Conservation (phyloP, 2,329 filamentous ascomycete species). For the Talaromyces verruculosus region DNA sequence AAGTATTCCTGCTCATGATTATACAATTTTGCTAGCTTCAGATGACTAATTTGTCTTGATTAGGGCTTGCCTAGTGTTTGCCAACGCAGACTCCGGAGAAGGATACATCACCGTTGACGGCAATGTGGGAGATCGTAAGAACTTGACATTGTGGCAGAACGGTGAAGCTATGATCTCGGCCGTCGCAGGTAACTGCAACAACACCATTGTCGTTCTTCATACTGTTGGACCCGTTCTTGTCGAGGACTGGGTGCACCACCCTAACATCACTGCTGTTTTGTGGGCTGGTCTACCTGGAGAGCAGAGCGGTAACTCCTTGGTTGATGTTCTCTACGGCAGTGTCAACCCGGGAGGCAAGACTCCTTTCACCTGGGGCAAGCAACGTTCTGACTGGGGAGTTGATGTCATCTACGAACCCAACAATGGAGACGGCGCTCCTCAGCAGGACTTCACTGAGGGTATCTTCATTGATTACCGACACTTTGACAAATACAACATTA, state of each 20-base stretch:
- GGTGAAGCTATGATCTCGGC: conserved; percentile 80
- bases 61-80: conserved; percentile 72
- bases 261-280: conserved; percentile 72
- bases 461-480: conserved; percentile 58
- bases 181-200: conserved; percentile 73
- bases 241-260: conserved; percentile 59
- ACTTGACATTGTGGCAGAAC: conserved; percentile 83
- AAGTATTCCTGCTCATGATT: conserved; percentile 10
- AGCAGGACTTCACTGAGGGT: conserved; percentile 61
- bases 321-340: conserved; percentile 70
- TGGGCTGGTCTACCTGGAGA: conserved; percentile 75
- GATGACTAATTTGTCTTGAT: background rate
- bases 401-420: conserved; percentile 59
- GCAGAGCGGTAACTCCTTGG: conserved; percentile 72
- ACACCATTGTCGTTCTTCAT: conserved; percentile 91
- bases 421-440: conserved; percentile 56
- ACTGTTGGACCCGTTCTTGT: conserved; percentile 77
- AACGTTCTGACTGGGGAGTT: conserved; percentile 55
- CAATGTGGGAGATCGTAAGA: conserved; percentile 86
- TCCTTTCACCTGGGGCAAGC: conserved; percentile 60
- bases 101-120: conserved; percentile 80
- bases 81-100: conserved; percentile 83
- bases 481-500: conserved; percentile 57
- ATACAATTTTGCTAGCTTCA: background rate
- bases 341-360: conserved; percentile 63